Percentiles rank a stretch among this genome's conserved stretches.
These are phyloP conservation scores for Rhamnella rubrinervis DNA, from an alignment of 331 rosid species.

Conservation along the genomic window DNA sequence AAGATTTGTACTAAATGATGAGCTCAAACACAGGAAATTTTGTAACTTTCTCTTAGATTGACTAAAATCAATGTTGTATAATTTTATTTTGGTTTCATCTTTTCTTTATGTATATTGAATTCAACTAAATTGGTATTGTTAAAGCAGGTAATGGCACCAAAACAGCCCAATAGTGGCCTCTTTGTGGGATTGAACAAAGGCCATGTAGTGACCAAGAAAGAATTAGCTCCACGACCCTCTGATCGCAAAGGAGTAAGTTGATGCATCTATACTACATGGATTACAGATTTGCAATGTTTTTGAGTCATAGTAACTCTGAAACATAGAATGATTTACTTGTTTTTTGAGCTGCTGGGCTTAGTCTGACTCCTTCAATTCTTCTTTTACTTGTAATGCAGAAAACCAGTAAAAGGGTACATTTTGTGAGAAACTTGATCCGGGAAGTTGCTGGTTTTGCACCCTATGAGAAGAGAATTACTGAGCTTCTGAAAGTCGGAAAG, in stretches of 20 bases:
- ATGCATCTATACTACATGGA: neutral
- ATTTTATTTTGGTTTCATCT: neutral
- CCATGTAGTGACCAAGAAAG: conserved; percentile 74
- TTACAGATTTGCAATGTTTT: neutral
- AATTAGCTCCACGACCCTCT: conserved; percentile 68
- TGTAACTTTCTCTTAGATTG: no score
- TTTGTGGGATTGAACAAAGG: conserved; percentile 80
- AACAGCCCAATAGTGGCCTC: conserved; percentile 65
- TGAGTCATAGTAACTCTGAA: neutral
- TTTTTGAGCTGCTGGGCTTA: no score
- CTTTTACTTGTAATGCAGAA: conserved; percentile 35
- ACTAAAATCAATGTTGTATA: neutral
- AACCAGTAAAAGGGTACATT: conserved; percentile 76
- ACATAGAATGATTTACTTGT: neutral
- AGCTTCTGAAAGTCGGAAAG: conserved; percentile 85
- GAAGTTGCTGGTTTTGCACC: conserved; percentile 87
- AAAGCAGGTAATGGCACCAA: conserved; percentile 80
- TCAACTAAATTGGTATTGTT: neutral
- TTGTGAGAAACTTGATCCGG: conserved; percentile 61
- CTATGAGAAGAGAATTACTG: conserved; percentile 80
- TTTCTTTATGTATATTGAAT: neutral
- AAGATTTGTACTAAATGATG: no score
- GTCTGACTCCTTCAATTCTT: neutral
- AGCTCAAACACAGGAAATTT: no score
- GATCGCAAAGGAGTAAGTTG: conserved; percentile 75